Base-by-base conservation (phyloP, 2,329 filamentous ascomycete genomes). In the Alternaria sp. region DNA sequence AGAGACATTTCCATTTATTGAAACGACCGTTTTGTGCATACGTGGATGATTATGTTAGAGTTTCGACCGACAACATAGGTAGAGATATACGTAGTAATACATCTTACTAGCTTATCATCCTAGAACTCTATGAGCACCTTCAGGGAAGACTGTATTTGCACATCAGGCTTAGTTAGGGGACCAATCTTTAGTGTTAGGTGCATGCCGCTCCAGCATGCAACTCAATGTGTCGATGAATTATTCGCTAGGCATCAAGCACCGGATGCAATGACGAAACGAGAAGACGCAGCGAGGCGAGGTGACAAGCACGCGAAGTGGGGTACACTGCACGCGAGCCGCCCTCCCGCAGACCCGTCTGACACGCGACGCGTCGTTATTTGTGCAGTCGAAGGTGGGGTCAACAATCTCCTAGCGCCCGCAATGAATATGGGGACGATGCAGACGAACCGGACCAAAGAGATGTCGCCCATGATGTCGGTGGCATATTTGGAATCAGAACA, bases 281-380 rank as follows among this genome's bases (percentile, higher is more conserved):
- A 5, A 25, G 34, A 28, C 18, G 25, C n/a, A 14, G 25, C 5
- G 40, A 32, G 27, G 49, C 28, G 30, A n/a, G 38, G 32, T 12
- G 16, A 38, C 52, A 44, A 50, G 25, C 45, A 12, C 50, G 41
- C 43, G 6, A 60, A 60, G 57, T 51, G 53, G 57, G 53, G 53
- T 50, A 55, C 14, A 43, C 44, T 12, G 30, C 30, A 22, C 25
- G 45, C 46, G 18, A 46, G 20, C 46, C 16, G n/a, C 32, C 18
- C 18, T 54, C 16, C 41, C n/a, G 54, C 54, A 1, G 48, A 32
- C 20, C 11, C 34, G 14, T 41, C 11, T 50, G 11, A 30, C 45
- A 57, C 52, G 52, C 28, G 22, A 57, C 25, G 44, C 36, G 30
- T n/a, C 5, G 0, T 32, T 38, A 43, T 8, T 43, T 38, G 46